Conservation (phyloP, 768 basidiomycete species). For the Mrakia blollopis region DNA sequence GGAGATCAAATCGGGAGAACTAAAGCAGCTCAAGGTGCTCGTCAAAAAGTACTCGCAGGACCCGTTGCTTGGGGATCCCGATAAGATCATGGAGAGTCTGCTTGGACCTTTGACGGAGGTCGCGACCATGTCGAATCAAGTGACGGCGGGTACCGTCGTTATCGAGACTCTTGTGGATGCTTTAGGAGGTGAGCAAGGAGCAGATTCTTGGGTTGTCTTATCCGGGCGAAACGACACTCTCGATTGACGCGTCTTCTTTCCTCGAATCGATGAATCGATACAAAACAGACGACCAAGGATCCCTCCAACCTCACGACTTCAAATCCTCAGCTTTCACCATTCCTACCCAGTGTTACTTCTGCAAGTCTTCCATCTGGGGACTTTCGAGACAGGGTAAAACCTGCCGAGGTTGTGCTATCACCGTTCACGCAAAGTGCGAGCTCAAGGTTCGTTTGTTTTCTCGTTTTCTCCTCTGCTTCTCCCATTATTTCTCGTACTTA, state of each 20-base stretch:
- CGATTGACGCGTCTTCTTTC: background rate
- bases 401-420: conserved; percentile 65
- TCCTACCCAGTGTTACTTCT: conserved; percentile 73
- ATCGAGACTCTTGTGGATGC: conserved; percentile 57
- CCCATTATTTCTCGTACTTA: background rate
- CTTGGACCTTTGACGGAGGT: conserved; percentile 26
- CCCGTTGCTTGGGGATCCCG: conserved; percentile 22
- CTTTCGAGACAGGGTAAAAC: conserved; percentile 81
- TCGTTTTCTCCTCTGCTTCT: background rate
- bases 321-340: conserved; percentile 82
- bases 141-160: conserved; percentile 60
- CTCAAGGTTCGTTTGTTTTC: conserved; percentile 57
- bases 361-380: conserved; percentile 84
- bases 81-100: conserved; percentile 26
- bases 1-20: conserved; percentile 14
- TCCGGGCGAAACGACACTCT: too few relatives aligned
- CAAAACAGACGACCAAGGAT: conserved; percentile 72
- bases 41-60: conserved; percentile 13
- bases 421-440: conserved; percentile 80
- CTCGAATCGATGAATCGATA: too few relatives aligned
- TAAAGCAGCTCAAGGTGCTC: background rate
- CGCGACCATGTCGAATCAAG: conserved; percentile 54
- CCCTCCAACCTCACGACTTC: conserved; percentile 66
- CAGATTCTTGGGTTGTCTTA: too few relatives aligned
- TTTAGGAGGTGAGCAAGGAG: conserved; percentile 54